Conservation (phyloP, 139 green algal species). For the Picochlorum sp. region DNA sequence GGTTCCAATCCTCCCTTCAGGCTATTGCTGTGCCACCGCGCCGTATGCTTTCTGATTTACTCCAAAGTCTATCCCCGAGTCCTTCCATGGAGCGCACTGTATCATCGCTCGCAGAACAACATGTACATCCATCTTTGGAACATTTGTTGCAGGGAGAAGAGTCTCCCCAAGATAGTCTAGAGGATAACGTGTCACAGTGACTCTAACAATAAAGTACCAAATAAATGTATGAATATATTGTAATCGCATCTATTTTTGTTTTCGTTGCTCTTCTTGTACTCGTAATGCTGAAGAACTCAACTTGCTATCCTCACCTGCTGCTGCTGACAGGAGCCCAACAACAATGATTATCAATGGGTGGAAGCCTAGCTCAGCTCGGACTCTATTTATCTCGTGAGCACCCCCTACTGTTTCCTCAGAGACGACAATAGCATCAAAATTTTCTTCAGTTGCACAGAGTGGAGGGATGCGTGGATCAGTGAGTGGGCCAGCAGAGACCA, state of each 20-base stretch:
- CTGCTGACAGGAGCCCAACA: slow-evolving; percentile 52
- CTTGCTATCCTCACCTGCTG: slow-evolving; percentile 25
- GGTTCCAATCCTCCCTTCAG: slow-evolving; percentile 4
- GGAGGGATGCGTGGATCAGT: slow-evolving; percentile 65
- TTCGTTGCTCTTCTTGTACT: slow-evolving; percentile 15
- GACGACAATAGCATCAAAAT: slow-evolving; percentile 80
- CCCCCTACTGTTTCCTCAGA: slow-evolving; percentile 71
- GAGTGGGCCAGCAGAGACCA: slow-evolving; percentile 47
- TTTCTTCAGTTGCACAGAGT: slow-evolving; percentile 49
- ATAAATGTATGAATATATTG: background rate
- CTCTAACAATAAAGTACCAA: too few relatives aligned
- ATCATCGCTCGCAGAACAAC: background rate
- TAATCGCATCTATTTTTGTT: background rate
- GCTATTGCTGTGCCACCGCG: slow-evolving; percentile 13
- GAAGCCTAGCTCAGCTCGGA: slow-evolving; percentile 40
- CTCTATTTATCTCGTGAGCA: slow-evolving; percentile 60
- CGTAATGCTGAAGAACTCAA: slow-evolving; percentile 59
- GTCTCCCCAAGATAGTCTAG: too few relatives aligned
- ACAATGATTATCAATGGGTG: slow-evolving; percentile 51
- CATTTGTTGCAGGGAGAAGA: background rate
- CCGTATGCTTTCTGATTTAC: background rate
- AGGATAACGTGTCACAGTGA: too few relatives aligned
- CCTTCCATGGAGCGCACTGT: background rate
- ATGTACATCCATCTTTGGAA: background rate
- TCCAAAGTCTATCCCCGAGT: background rate